Evolutionary conservation across 2,329 filamentous ascomycete genomes (phyloP).

Genomic region (Xylariaceae sp.): DNA sequence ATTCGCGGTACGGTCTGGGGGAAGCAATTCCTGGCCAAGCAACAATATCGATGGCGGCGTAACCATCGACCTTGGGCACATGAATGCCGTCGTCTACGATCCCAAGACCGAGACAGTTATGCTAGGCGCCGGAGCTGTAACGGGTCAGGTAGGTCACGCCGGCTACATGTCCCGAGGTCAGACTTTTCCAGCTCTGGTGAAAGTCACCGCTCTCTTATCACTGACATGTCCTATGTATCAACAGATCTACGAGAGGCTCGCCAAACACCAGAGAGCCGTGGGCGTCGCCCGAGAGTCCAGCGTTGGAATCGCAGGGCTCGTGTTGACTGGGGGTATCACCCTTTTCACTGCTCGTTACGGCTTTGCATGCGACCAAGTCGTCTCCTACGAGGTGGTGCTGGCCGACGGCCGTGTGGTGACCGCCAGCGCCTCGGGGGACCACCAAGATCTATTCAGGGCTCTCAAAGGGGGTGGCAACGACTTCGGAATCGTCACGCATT

Average conservation of each 20-base stretch:
- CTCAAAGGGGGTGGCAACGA: slow-evolving; percentile 23
- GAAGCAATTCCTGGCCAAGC: slow-evolving; percentile 30
- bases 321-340: no score
- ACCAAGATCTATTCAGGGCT: slow-evolving; percentile 28
- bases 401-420: slow-evolving; percentile 11
- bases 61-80: slow-evolving; percentile 30
- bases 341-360: no score
- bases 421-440: slow-evolving; percentile 4
- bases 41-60: slow-evolving; percentile 34
- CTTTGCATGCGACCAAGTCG: slow-evolving; percentile 26
- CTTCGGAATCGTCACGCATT: slow-evolving; percentile 15
- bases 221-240: no score
- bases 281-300: slow-evolving; percentile 11
- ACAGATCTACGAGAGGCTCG: slow-evolving; percentile 11
- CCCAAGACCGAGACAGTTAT: background rate
- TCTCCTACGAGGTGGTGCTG: slow-evolving; percentile 25
- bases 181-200: no score
- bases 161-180: no score
- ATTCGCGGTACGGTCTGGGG: slow-evolving; percentile 37
- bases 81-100: slow-evolving; percentile 7
- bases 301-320: slow-evolving; percentile 14
- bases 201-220: no score
- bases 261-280: slow-evolving; percentile 6
- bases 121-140: slow-evolving; percentile 16
- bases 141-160: slow-evolving; percentile 7